Evolutionary conservation across 805 yeast species (phyloP).

Genomic region (Lipomyces kockii): DNA sequence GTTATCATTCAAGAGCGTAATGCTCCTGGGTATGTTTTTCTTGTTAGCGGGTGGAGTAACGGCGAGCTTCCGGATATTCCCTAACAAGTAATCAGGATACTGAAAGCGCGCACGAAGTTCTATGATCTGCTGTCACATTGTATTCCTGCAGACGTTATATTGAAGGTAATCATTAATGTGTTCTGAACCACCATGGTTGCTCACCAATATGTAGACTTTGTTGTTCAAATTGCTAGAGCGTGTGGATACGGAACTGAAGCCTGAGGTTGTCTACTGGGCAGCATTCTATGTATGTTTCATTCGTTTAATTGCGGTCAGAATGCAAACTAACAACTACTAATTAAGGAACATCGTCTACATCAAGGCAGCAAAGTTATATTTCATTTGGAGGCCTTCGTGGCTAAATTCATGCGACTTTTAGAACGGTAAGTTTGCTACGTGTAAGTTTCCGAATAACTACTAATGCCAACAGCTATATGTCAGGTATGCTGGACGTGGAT

Average conservation of each 20-base stretch:
- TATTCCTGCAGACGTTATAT: slow-evolving; percentile 82
- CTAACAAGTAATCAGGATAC: slow-evolving; percentile 40
- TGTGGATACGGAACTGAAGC: slow-evolving; percentile 39
- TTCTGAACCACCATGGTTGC: background rate
- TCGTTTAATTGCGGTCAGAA: background rate
- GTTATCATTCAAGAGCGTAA: slow-evolving; percentile 64
- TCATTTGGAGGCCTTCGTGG: slow-evolving; percentile 93
- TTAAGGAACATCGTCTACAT: slow-evolving; percentile 78
- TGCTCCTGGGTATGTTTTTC: slow-evolving; percentile 51
- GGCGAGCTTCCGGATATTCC: background rate
- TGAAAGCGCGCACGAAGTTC: slow-evolving; percentile 62
- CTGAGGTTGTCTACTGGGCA: slow-evolving; percentile 41
- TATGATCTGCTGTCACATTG: slow-evolving; percentile 92
- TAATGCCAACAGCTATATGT: background rate
- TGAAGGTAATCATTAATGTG: slow-evolving; percentile 50
- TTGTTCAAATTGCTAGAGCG: slow-evolving; percentile 45
- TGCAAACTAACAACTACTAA: slow-evolving; percentile 45
- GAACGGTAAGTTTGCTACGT: slow-evolving; percentile 46
- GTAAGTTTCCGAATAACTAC: background rate
- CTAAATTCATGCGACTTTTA: slow-evolving; percentile 78
- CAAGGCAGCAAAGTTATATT: slow-evolving; percentile 88
- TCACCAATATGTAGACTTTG: slow-evolving; percentile 46
- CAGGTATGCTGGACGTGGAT: background rate
- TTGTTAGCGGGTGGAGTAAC: background rate
- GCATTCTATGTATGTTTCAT: slow-evolving; percentile 31